Conservation (phyloP, 768 basidiomycete species). For the Agrocybe pediades region DNA sequence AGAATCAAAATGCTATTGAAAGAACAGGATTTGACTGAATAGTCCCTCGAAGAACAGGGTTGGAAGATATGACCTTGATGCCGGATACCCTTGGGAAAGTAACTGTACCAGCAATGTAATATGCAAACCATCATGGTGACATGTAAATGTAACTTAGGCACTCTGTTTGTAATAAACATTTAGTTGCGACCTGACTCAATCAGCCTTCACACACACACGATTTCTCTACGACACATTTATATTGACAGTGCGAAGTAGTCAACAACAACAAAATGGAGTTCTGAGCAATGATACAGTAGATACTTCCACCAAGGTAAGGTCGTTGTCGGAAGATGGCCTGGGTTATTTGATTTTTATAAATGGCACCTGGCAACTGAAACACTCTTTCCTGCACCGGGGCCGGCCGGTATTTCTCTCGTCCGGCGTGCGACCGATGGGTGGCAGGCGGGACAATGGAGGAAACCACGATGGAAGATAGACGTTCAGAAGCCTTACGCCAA, state of each 20-base stretch:
- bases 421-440: no score
- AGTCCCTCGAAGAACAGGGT: neutral
- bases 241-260: constrained; percentile 7
- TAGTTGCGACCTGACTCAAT: neutral
- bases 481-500: no score
- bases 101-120: neutral
- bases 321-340: constrained; percentile 5
- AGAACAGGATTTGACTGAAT: neutral
- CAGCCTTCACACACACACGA: neutral
- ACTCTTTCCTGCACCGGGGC: no score
- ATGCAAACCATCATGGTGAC: neutral
- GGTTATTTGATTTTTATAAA: constrained; percentile 5
- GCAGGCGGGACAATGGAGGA: no score
- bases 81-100: neutral
- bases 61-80: neutral
- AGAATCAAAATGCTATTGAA: neutral
- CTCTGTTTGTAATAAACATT: neutral
- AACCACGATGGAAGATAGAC: no score
- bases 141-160: neutral
- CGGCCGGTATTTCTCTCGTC: no score
- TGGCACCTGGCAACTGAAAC: neutral
- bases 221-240: constrained; percentile 6
- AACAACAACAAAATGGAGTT: neutral
- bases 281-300: neutral
- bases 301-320: neutral